Conservation (phyloP, 768 basidiomycete genomes). For the Tricholoma hemisulphureum region DNA sequence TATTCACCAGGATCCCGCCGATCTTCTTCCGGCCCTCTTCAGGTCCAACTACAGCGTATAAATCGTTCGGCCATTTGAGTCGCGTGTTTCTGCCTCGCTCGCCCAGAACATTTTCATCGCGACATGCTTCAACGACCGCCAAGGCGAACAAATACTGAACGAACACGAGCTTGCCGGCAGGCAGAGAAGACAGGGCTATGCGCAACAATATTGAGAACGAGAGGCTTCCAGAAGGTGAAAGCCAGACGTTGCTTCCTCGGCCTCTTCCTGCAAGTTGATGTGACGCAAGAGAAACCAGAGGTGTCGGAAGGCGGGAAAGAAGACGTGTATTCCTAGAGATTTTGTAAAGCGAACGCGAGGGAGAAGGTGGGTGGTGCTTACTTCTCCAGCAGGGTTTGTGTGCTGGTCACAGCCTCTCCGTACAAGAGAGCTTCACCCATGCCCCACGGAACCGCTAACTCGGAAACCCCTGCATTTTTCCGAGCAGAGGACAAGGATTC, state of each 20-base stretch:
- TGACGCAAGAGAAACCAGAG: conserved; percentile 80
- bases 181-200: conserved; percentile 48
- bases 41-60: conserved; percentile 68
- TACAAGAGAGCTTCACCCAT: conserved; percentile 82
- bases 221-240: conserved; percentile 88
- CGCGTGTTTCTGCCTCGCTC: conserved; percentile 56
- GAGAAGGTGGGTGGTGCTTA: conserved; percentile 36
- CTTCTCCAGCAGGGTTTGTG: conserved; percentile 94
- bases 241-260: conserved; percentile 86
- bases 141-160: conserved; percentile 90
- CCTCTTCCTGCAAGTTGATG: conserved; percentile 88
- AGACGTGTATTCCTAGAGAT: conserved; percentile 69
- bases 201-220: conserved; percentile 78
- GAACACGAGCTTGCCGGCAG: conserved; percentile 76
- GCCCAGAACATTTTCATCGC: conserved; percentile 54
- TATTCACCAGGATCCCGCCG: conserved; percentile 90
- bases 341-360: background rate
- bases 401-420: conserved; percentile 88
- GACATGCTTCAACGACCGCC: conserved; percentile 85
- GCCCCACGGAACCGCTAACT: conserved; percentile 40
- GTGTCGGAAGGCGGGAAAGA: conserved; percentile 66
- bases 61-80: conserved; percentile 97
- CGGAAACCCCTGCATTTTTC: conserved; percentile 21
- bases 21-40: conserved; percentile 67
- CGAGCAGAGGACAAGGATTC: conserved; percentile 41